A percentile compares a stretch with the other conserved stretches of the same genome.
phyloP scores from a whole-genome alignment of 1,284 basidiomycete genomes.

The Veloboletus limbatus region DNA sequence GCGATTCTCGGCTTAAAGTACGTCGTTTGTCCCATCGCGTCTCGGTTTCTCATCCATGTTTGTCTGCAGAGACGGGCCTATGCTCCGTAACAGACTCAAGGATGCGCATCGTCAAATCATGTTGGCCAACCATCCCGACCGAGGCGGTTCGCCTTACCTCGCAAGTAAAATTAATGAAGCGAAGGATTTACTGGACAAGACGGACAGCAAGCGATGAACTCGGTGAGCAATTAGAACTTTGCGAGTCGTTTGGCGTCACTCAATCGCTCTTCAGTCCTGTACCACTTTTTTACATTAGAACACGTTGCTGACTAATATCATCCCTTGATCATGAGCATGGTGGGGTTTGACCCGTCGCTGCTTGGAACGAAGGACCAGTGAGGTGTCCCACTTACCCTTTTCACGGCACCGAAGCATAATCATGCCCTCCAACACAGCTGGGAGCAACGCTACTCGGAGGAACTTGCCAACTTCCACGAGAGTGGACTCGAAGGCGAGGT shows the following conservation, averaged over 20 bases:
- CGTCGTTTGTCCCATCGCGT: conserved; percentile 35
- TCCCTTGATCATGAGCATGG: conserved; percentile 21
- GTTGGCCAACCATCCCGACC: conserved; percentile 95
- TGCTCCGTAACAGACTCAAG: conserved; percentile 69
- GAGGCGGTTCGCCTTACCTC: conserved; percentile 93
- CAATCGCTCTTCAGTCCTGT: conserved; percentile 10
- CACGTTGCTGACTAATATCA: conserved; percentile 30
- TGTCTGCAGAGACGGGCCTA: conserved; percentile 65
- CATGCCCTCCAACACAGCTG: conserved; percentile 44
- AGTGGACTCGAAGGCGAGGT: conserved; percentile 87
- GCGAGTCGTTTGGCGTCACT: background rate
- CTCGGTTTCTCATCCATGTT: conserved; percentile 1
- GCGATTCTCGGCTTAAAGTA: conserved; percentile 90
- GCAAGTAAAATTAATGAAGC: conserved; percentile 99
- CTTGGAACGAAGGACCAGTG: conserved; percentile 70
- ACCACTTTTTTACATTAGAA: conserved; percentile 16
- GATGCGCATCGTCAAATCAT: conserved; percentile 90
- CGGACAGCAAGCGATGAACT: conserved; percentile 47
- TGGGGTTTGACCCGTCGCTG: conserved; percentile 54
- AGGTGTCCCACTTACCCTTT: conserved; percentile 17
- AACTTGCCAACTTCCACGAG: conserved; percentile 75
- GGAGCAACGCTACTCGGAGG: conserved; percentile 69
- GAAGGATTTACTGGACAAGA: conserved; percentile 77
- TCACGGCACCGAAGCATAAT: background rate
- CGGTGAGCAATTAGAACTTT: conserved; percentile 13